These are phyloP conservation scores for Globisporangium ultimum DNA, from an alignment of 352 stramenopile genomes.

Conservation along the genomic window DNA sequence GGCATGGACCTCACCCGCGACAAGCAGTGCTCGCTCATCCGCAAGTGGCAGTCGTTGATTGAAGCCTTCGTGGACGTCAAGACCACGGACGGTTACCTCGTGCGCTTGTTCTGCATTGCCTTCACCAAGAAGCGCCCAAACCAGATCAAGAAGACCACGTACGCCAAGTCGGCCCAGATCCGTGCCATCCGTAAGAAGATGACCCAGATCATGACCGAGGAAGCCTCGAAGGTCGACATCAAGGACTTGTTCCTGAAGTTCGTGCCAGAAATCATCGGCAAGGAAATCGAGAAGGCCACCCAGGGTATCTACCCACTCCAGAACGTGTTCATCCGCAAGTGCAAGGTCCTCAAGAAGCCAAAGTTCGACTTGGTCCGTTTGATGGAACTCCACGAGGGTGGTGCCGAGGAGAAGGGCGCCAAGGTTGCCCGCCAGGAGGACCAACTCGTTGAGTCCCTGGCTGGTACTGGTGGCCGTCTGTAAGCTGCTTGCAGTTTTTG, in stretches of 20 bases:
- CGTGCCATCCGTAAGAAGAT: conserved; percentile 98
- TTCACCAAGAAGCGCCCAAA: conserved; percentile 99
- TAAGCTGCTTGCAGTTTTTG: conserved; percentile 50
- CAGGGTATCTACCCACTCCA: conserved; percentile 99
- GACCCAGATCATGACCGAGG: conserved; percentile 97
- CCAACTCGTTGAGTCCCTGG: conserved; percentile 85
- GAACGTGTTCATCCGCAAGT: conserved; percentile 99
- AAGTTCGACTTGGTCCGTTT: conserved; percentile 99
- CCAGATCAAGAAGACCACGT: conserved; percentile 99
- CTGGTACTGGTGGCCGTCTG: conserved; percentile 83
- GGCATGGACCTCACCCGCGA: conserved; percentile 96
- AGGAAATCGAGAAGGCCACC: conserved; percentile 97
- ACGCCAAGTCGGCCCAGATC: conserved; percentile 97
- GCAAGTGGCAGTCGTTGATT: conserved; percentile 99
- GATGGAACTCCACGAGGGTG: conserved; percentile 99
- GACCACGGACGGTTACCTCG: conserved; percentile 99
- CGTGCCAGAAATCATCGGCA: conserved; percentile 96
- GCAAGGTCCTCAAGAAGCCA: conserved; percentile 99
- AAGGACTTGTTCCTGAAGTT: conserved; percentile 99
- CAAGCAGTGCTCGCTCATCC: conserved; percentile 99
- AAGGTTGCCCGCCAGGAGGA: conserved; percentile 87
- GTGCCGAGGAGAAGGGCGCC: conserved; percentile 89
- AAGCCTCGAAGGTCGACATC: conserved; percentile 98
- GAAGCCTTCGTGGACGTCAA: conserved; percentile 98
- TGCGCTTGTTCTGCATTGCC: conserved; percentile 99